A percentile compares a stretch with the other conserved stretches of the same genome.
Conservation (phyloP, 208 protist species). For the Acanthamoeba lenticulata region DNA sequence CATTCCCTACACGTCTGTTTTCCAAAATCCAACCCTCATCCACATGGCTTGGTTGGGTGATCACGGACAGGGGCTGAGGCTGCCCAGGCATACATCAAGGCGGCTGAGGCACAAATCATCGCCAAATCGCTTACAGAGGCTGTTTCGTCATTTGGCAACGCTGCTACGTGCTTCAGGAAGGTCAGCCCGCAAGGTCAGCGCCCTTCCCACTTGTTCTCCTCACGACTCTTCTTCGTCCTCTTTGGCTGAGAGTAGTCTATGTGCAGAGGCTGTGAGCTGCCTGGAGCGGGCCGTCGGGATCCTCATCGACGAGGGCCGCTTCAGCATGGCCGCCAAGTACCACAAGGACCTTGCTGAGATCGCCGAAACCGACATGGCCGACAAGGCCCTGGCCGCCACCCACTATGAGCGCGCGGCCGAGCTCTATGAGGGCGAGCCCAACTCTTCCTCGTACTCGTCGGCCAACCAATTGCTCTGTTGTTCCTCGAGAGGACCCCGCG, state of each 20-base stretch:
- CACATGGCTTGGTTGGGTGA: too few relatives aligned
- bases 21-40: too few relatives aligned
- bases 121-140: background rate
- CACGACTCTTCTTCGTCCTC: background rate
- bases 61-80: background rate
- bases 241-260: too few relatives aligned
- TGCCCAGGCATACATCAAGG: background rate
- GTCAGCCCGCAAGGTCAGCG: background rate
- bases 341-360: conserved; percentile 5
- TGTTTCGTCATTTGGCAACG: background rate
- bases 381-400: background rate
- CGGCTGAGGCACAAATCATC: background rate
- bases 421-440: background rate
- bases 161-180: background rate
- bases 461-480: background rate
- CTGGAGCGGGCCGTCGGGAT: background rate
- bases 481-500: too few relatives aligned
- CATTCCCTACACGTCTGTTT: too few relatives aligned
- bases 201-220: background rate
- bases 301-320: background rate
- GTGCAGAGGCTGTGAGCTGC: background rate
- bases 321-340: conserved; percentile 32
- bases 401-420: background rate
- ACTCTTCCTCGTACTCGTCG: background rate
- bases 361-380: background rate